Percentiles rank a stretch among this genome's conserved stretches.
Conservation (phyloP, 1,284 basidiomycete genomes). For the Agaricales sp. region DNA sequence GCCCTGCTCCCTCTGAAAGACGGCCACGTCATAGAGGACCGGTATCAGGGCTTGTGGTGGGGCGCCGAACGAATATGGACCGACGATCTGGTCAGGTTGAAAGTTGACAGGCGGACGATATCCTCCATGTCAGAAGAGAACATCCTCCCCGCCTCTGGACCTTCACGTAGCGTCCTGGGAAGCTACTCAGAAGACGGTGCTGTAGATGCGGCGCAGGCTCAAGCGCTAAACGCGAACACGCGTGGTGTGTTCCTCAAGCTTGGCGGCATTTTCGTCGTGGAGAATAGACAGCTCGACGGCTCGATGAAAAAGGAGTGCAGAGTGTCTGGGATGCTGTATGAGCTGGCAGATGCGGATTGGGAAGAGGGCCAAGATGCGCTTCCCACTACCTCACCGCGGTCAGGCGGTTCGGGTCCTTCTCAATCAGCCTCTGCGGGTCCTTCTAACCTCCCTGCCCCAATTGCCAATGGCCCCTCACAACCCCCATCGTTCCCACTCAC, state of each 20-base stretch:
- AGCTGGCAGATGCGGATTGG: conserved; percentile 65
- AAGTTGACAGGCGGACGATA: conserved; percentile 51
- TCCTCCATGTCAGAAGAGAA: conserved; percentile 47
- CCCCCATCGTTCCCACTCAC: conserved; percentile 20
- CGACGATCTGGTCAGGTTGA: conserved; percentile 76
- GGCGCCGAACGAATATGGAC: conserved; percentile 84
- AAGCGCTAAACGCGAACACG: conserved; percentile 13
- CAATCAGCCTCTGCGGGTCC: no score
- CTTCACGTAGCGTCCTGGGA: conserved; percentile 31
- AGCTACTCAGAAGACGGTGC: conserved; percentile 16
- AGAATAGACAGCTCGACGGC: neutral
- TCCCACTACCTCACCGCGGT: neutral
- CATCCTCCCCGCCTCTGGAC: conserved; percentile 44
- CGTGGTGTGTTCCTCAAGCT: conserved; percentile 62
- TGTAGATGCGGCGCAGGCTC: neutral
- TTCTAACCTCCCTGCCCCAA: conserved; percentile 18
- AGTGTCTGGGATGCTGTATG: conserved; percentile 59
- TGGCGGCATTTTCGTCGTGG: conserved; percentile 42
- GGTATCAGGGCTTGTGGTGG: conserved; percentile 81
- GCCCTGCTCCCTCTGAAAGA: conserved; percentile 21
- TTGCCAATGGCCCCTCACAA: conserved; percentile 21
- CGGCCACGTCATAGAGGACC: conserved; percentile 34
- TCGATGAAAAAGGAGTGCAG: conserved; percentile 43
- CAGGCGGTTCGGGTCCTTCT: conserved; percentile 4
- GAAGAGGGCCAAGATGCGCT: conserved; percentile 25